A percentile compares a stretch with the other conserved stretches of the same genome.
phyloP scores from a whole-genome alignment of 208 protist genomes.

The Strigomonas galati region DNA sequence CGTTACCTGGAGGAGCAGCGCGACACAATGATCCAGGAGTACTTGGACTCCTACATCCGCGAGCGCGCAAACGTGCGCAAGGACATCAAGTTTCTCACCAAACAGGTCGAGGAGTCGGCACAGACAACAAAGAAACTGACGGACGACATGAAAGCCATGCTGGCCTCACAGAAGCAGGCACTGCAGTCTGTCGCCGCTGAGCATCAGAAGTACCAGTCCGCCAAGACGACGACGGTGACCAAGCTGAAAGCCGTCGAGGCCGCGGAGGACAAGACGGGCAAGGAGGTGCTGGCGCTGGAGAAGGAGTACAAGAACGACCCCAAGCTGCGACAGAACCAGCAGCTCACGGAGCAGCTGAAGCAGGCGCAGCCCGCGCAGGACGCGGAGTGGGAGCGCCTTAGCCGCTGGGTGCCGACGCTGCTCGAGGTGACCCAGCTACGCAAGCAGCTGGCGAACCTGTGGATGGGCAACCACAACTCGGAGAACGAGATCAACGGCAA shows the following conservation, averaged over 20 bases:
- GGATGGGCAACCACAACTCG: conserved; percentile 12
- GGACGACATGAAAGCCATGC: neutral
- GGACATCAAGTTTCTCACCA: neutral
- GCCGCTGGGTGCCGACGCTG: neutral
- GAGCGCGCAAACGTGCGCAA: conserved; percentile 1
- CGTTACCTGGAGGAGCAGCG: conserved; percentile 13
- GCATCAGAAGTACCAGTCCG: neutral
- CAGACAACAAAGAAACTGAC: conserved; percentile 1
- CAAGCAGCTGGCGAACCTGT: conserved; percentile 12
- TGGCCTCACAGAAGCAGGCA: neutral
- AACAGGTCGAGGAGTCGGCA: neutral
- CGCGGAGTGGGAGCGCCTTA: conserved; percentile 12
- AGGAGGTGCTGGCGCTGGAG: neutral
- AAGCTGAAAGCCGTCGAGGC: neutral
- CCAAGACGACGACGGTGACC: conserved; percentile 10
- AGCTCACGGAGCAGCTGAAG: neutral
- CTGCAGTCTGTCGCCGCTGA: neutral
- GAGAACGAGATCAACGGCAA: neutral
- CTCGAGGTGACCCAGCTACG: conserved; percentile 27
- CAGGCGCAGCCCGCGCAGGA: conserved; percentile 3
- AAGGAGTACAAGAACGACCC: neutral
- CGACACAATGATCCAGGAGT: neutral
- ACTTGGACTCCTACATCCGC: conserved; percentile 22
- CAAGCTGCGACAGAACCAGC: neutral
- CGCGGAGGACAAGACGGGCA: neutral